Conservation (phyloP, 495 filamentous ascomycete species). For the Penicillium canariense region DNA sequence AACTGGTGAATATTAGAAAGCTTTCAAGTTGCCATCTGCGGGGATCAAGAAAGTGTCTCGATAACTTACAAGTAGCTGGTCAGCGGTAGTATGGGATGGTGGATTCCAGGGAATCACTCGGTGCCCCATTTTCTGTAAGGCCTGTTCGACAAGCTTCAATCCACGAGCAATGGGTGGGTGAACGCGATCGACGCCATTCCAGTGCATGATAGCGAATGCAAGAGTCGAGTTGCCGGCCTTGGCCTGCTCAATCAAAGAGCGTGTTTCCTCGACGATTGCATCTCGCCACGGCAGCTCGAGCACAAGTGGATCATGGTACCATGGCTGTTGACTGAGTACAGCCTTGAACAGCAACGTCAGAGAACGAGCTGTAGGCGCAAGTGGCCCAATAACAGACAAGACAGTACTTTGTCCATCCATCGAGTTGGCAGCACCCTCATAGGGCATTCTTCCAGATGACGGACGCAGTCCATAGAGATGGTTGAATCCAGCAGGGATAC, state of each 20-base stretch:
- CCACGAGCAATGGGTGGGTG: slow-evolving; percentile 57
- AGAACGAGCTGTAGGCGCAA: slow-evolving; percentile 48
- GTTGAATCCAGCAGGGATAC: slow-evolving; percentile 66
- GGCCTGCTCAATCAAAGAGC: slow-evolving; percentile 37
- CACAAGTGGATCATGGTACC: slow-evolving; percentile 62
- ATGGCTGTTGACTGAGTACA: slow-evolving; percentile 55
- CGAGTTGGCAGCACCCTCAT: slow-evolving; percentile 42
- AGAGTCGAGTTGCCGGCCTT: slow-evolving; percentile 33
- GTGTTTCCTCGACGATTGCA: slow-evolving; percentile 45
- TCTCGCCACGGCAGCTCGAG: slow-evolving; percentile 63
- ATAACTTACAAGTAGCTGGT: slow-evolving; percentile 31
- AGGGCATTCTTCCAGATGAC: slow-evolving; percentile 46
- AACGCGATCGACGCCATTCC: slow-evolving; percentile 48
- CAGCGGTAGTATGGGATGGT: slow-evolving; percentile 43
- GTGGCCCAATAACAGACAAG: slow-evolving; percentile 57
- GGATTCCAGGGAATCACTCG: slow-evolving; percentile 58
- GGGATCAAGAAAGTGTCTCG: neutral
- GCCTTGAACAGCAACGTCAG: slow-evolving; percentile 54
- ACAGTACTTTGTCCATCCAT: slow-evolving; percentile 60
- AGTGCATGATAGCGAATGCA: slow-evolving; percentile 51
- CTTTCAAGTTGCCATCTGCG: too few relatives aligned
- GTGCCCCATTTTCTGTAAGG: slow-evolving; percentile 54
- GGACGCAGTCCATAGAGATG: slow-evolving; percentile 56
- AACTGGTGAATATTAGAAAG: slow-evolving; percentile 9
- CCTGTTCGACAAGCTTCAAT: slow-evolving; percentile 49